Evolutionary conservation across 2,329 filamentous ascomycete species (phyloP).

Genomic region (Exophiala viscosa): DNA sequence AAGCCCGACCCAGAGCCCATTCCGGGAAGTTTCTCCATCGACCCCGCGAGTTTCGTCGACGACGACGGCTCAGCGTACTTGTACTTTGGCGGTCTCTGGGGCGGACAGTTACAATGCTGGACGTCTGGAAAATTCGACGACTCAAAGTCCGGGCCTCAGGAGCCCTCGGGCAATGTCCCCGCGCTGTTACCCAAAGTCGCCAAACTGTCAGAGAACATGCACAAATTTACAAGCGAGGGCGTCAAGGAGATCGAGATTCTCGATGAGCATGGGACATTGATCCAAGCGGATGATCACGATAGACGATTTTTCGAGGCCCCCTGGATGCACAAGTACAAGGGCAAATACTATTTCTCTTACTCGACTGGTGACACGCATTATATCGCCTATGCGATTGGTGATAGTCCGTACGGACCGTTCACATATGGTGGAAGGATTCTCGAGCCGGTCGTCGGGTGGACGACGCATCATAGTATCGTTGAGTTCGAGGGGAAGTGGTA

Average conservation of each 20-base stretch:
- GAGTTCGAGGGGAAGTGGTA: constrained; percentile 70
- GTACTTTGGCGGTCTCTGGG: constrained; percentile 79
- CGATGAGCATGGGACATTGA: constrained; percentile 56
- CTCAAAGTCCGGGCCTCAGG: constrained; percentile 54
- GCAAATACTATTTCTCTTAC: constrained; percentile 71
- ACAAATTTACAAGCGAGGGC: constrained; percentile 48
- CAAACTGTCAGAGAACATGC: constrained; percentile 63
- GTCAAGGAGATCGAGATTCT: constrained; percentile 63
- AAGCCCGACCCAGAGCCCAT: constrained; percentile 62
- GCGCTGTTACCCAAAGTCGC: constrained; percentile 67
- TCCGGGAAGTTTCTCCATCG: constrained; percentile 68
- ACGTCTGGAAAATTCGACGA: constrained; percentile 48
- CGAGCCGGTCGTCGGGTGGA: constrained; percentile 76
- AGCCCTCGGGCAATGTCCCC: constrained; percentile 54
- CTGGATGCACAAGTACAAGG: constrained; percentile 71
- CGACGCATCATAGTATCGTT: constrained; percentile 74
- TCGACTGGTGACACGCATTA: constrained; percentile 75
- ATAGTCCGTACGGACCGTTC: constrained; percentile 66
- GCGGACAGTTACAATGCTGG: constrained; percentile 77
- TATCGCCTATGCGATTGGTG: constrained; percentile 64
- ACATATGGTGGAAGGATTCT: constrained; percentile 68
- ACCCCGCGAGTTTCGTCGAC: constrained; percentile 72
- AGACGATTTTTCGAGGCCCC: constrained; percentile 75
- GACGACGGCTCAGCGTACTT: constrained; percentile 61
- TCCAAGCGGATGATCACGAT: constrained; percentile 66